A percentile compares a stretch with the other conserved stretches of the same genome.
Conservation (phyloP, 202 grass and related monocot species). For the Zoysia matrella region DNA sequence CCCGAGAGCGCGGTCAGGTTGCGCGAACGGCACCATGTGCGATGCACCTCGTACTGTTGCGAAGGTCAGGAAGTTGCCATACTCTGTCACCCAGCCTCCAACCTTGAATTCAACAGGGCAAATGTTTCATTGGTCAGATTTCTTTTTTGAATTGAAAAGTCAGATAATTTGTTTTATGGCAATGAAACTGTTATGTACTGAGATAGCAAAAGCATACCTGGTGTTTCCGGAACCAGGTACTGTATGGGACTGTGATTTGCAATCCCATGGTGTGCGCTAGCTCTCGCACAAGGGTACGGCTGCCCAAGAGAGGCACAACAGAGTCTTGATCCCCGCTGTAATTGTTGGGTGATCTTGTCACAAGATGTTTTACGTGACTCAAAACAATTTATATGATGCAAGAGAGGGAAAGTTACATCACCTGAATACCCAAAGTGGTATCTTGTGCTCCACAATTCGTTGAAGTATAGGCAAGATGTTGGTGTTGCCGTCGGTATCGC, state of each 20-base stretch:
- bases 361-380: background rate
- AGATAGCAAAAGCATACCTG: constrained; percentile 62
- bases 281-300: constrained; percentile 90
- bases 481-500: constrained; percentile 72
- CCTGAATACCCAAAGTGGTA: constrained; percentile 97
- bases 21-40: constrained; percentile 95
- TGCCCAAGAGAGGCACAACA: constrained; percentile 86
- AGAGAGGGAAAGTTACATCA: constrained; percentile 37
- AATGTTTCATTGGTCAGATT: constrained; percentile 17
- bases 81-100: constrained; percentile 92
- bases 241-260: constrained; percentile 73
- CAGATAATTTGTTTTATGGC: background rate
- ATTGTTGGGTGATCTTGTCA: constrained; percentile 27
- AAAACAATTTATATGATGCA: constrained; percentile 12
- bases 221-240: constrained; percentile 80
- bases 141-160: background rate
- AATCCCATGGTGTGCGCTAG: constrained; percentile 80
- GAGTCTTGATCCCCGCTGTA: constrained; percentile 97
- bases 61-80: constrained; percentile 83
- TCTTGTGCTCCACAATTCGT: constrained; percentile 81
- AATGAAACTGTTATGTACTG: background rate
- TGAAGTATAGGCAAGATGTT: constrained; percentile 85
- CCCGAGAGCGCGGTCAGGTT: constrained; percentile 75
- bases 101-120: constrained; percentile 56
- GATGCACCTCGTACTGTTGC: constrained; percentile 87